These are phyloP conservation scores for Lipomyces sp. DNA, from an alignment of 805 yeast genomes.

Conservation along the genomic window DNA sequence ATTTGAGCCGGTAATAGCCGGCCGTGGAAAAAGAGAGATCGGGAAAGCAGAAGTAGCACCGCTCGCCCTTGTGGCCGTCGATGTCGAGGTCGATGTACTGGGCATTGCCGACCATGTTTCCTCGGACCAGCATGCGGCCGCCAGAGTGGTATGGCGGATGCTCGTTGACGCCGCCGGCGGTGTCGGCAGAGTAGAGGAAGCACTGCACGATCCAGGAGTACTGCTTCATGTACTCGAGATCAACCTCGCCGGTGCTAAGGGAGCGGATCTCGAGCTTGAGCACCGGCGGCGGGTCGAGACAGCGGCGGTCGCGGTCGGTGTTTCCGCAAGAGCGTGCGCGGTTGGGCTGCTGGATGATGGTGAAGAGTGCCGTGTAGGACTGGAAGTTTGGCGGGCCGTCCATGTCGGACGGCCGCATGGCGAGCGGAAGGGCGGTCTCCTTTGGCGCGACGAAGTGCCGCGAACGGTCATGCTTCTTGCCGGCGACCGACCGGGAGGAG, in stretches of 20 bases:
- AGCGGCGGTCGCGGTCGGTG: slow-evolving; percentile 28
- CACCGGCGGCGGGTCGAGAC: slow-evolving; percentile 30
- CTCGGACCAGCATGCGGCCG: slow-evolving; percentile 25
- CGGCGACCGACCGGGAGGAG: neutral
- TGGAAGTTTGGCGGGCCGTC: slow-evolving; percentile 23
- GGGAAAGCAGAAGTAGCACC: slow-evolving; percentile 35
- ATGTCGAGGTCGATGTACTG: slow-evolving; percentile 20
- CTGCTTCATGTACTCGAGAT: slow-evolving; percentile 19
- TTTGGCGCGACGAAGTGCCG: neutral
- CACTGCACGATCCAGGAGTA: slow-evolving; percentile 26
- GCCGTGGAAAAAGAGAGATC: slow-evolving; percentile 39
- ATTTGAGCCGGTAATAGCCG: slow-evolving; percentile 35
- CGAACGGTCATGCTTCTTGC: neutral
- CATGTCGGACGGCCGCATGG: slow-evolving; percentile 16
- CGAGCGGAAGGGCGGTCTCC: neutral
- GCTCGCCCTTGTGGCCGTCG: slow-evolving; percentile 17
- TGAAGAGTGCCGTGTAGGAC: slow-evolving; percentile 14
- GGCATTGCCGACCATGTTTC: slow-evolving; percentile 25
- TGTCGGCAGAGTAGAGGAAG: slow-evolving; percentile 15
- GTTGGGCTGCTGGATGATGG: slow-evolving; percentile 27
- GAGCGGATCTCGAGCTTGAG: slow-evolving; percentile 22
- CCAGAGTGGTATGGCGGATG: neutral
- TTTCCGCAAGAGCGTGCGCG: slow-evolving; percentile 31
- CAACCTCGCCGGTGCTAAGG: slow-evolving; percentile 9
- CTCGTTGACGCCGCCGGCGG: neutral